Base-by-base conservation (phyloP, 2,329 filamentous ascomycete genomes). In the Colletotrichum abscissum region DNA sequence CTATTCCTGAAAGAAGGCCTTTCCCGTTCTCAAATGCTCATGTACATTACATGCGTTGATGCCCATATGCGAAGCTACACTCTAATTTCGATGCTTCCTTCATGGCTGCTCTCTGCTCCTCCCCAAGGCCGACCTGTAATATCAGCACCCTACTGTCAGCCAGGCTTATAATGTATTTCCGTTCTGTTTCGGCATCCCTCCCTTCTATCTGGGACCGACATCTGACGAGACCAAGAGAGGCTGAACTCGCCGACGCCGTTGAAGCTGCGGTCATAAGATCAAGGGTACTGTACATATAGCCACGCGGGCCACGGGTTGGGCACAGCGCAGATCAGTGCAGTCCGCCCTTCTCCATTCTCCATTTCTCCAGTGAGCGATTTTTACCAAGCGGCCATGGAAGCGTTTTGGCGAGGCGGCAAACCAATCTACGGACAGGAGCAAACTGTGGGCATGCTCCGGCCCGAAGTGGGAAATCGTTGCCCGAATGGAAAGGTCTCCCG, bases 341-440 rank as follows among this genome's bases (percentile, higher is more conserved):
- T 56, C 62, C 49, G 30, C 3, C 30, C 22, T 28, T 28, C 49
- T 26, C 22, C 46, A 64, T 38, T n/a, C 19, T n/a, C 19, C 42
- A 49, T 49, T 8, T 49, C 11, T 55, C 26, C 46, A 68, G 65
- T 72, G 69, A 72, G 58, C 64, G 64, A 63, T 58, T 68, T 63
- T 67, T 28, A 26, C n/a, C 49, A 38, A 42, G 38, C 38, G 14
- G 14, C 14, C 38, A 19, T 16, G 38, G 38, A 5, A 42, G 12
- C 33, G 8, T 64, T 26, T 33, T n/a, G 30, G 30, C 28, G 22
- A 49, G 14, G 26, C 49, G 7, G 26, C 55, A 35, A 6, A 22
- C 11, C 46, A 30, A 49, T 38, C 26, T 24, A 16, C 49, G 42
- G 26, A 6, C 33, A 33, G 63, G 62, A 57, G 42, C 56, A 62